A percentile compares a stretch with the other conserved stretches of the same genome.
phyloP scores from a whole-genome alignment of 2,329 filamentous ascomycete genomes.

The Fusarium veterinarium region DNA sequence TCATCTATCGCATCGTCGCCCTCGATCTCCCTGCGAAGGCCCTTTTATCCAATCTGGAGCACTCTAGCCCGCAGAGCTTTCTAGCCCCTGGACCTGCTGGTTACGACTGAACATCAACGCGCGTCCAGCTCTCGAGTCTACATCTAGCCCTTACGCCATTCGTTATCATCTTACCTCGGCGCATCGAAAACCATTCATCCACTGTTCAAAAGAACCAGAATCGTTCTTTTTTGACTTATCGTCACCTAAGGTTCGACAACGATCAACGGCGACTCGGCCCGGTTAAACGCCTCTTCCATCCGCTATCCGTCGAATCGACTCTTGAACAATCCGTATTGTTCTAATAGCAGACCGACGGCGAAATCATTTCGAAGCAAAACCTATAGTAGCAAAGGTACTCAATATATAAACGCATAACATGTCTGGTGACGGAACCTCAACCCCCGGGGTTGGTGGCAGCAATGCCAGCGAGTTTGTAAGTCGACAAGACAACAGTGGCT shows the following conservation, averaged over 20 bases:
- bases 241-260: slow-evolving; percentile 10
- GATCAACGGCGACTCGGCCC: slow-evolving; percentile 24
- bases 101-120: slow-evolving; percentile 25
- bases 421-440: slow-evolving; percentile 50
- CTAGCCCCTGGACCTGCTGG: slow-evolving; percentile 12
- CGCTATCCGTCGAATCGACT: slow-evolving; percentile 19
- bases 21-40: slow-evolving; percentile 26
- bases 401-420: slow-evolving; percentile 37
- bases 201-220: neutral
- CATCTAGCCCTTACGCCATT: slow-evolving; percentile 15
- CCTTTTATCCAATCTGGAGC: slow-evolving; percentile 16
- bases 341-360: slow-evolving; percentile 1
- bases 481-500: slow-evolving; percentile 44
- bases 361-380: slow-evolving; percentile 2
- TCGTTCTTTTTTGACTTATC: neutral
- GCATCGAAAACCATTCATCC: slow-evolving; percentile 8
- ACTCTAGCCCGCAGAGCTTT: slow-evolving; percentile 15
- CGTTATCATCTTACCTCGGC: slow-evolving; percentile 18
- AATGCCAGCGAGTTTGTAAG: slow-evolving; percentile 97
- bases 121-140: slow-evolving; percentile 20
- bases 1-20: slow-evolving; percentile 38
- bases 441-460: slow-evolving; percentile 64
- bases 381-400: neutral
- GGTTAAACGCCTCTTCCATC: slow-evolving; percentile 31
- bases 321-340: slow-evolving; percentile 17